Base-by-base conservation (phyloP, 2,329 filamentous ascomycete species). In the Hortaea sp. region DNA sequence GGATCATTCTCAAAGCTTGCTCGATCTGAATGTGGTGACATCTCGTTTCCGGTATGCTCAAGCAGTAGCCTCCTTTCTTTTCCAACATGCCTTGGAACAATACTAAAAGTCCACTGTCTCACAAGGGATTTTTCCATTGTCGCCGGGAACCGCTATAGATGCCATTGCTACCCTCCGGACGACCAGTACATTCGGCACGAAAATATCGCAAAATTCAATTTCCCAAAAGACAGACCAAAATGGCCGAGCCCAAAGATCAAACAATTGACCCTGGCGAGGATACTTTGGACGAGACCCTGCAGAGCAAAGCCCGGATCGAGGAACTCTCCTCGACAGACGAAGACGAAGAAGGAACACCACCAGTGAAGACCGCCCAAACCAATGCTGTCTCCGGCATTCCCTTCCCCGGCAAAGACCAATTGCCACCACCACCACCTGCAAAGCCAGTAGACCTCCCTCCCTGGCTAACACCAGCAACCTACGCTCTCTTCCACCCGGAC, bases 361-460 rank as follows among this genome's bases (percentile, higher is more conserved):
- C 27, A 37, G 12, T n/a, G 7, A 11, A 28, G 6, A 29, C 7
- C 20, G 52, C 54, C 29, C 52, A 54, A 12, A 45, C 50, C 35
- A 46, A 47, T 30, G 59, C 13, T 29, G n/a, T n/a, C 44, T 7
- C 11, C 27, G 34, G 57, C n/a, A 43, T 51, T 6, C 58, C 59
- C 4, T 61, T 61, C 30, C 58, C 60, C 29, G 59, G 59, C 37
- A 57, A 51, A 5, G 37, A 44, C 43, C 45, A 41, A 27, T 40
- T 45, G 10, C 42, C n/a, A n/a, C 45, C 28, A 20, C 47, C 29
- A 37, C 44, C n/a, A 27, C 7, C 47, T 27, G 43, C 47, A 37
- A 43, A 60, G 41, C 59, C 60, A 43, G 31, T 97, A 55, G 85
- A 95, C 70, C 86, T 87, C 48, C 82, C 82, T 45, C 51, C 47